Percentiles rank a stretch among this genome's conserved stretches.
These are phyloP conservation scores for Fusarium heterosporum DNA, from an alignment of 2,329 filamentous ascomycete genomes.

Conservation along the genomic window DNA sequence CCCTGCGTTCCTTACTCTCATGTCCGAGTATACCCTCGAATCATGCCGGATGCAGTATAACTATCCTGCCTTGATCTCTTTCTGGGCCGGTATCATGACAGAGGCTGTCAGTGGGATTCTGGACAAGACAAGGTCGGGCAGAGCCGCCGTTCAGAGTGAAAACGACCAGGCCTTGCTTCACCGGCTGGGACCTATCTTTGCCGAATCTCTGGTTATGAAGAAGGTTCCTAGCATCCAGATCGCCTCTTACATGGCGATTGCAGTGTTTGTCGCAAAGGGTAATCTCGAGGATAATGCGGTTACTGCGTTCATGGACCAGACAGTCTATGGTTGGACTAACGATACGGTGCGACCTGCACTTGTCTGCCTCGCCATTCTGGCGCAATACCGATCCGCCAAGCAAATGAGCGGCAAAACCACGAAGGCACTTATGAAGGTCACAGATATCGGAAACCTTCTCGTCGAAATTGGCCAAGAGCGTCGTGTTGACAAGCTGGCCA, in stretches of 20 bases:
- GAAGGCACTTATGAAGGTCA: slow-evolving; percentile 74
- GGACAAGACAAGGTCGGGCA: slow-evolving; percentile 80
- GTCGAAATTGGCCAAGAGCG: slow-evolving; percentile 72
- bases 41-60: slow-evolving; percentile 78
- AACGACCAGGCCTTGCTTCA: slow-evolving; percentile 83
- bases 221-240: slow-evolving; percentile 83
- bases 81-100: slow-evolving; percentile 90
- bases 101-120: slow-evolving; percentile 88
- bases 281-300: slow-evolving; percentile 82
- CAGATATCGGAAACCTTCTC: slow-evolving; percentile 69
- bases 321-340: slow-evolving; percentile 79
- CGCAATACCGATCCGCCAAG: slow-evolving; percentile 79
- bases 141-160: slow-evolving; percentile 79
- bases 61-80: slow-evolving; percentile 82
- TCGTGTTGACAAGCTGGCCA: slow-evolving; percentile 76
- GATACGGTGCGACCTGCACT: slow-evolving; percentile 80
- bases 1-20: slow-evolving; percentile 76
- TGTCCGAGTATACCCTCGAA: slow-evolving; percentile 83
- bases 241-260: slow-evolving; percentile 90
- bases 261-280: slow-evolving; percentile 86
- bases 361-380: slow-evolving; percentile 82
- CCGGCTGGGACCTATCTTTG: slow-evolving; percentile 74
- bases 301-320: slow-evolving; percentile 90
- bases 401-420: slow-evolving; percentile 77
- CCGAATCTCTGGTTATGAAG: slow-evolving; percentile 80